phyloP scores from a whole-genome alignment of 2,329 filamentous ascomycete genomes.

The Epicoccum sorghinum region DNA sequence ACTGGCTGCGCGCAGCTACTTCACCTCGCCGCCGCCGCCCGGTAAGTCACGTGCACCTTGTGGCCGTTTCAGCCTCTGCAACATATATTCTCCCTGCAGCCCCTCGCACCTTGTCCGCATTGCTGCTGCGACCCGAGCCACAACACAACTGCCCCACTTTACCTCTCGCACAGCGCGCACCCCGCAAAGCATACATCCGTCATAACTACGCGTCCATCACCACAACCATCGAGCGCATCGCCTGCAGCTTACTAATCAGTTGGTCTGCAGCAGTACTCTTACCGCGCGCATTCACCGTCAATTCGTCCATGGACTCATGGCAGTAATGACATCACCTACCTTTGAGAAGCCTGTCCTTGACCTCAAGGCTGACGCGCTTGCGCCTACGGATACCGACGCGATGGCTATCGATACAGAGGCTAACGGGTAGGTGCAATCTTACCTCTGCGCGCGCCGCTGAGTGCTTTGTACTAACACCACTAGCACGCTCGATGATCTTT shows the following conservation, averaged over 20 bases:
- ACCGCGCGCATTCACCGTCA: constrained; percentile 28
- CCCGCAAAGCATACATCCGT: constrained; percentile 9
- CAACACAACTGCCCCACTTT: constrained; percentile 19
- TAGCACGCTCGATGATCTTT: constrained; percentile 45
- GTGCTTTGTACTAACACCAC: constrained; percentile 21
- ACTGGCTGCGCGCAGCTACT: constrained; percentile 16
- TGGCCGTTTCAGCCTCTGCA: constrained; percentile 36
- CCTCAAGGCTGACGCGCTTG: constrained; percentile 57
- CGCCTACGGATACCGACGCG: constrained; percentile 51
- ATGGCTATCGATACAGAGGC: constrained; percentile 61
- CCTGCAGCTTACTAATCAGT: constrained; percentile 23
- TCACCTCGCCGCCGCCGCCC: constrained; percentile 36
- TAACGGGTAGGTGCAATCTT: constrained; percentile 62
- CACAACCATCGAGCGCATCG: constrained; percentile 24
- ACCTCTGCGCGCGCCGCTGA: constrained; percentile 10
- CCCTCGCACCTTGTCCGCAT: constrained; percentile 24
- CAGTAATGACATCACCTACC: constrained; percentile 49
- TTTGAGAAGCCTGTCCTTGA: constrained; percentile 50
- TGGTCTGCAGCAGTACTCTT: constrained; percentile 21
- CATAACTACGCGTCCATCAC: constrained; percentile 22
- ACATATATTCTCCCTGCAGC: constrained; percentile 29
- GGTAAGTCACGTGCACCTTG: constrained; percentile 42
- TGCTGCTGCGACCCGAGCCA: constrained; percentile 26
- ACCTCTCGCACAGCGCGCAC: constrained; percentile 17
- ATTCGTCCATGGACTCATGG: constrained; percentile 47